Evolutionary conservation across 805 yeast genomes (phyloP).

Genomic region (Scheffersomyces spartinae): DNA sequence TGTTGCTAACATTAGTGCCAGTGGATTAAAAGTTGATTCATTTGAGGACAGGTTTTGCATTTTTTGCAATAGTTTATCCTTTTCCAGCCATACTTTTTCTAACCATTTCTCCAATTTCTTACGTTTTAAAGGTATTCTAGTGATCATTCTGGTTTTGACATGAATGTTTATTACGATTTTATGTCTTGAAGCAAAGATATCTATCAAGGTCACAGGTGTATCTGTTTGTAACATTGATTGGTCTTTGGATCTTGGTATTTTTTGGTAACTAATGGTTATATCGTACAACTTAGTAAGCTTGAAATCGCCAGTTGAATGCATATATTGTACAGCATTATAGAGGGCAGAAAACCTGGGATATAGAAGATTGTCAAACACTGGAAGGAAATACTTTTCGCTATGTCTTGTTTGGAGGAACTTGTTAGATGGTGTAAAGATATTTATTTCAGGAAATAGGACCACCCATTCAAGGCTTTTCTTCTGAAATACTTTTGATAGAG

Average conservation of each 20-base stretch:
- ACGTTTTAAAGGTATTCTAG: constrained; percentile 40
- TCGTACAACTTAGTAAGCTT: constrained; percentile 41
- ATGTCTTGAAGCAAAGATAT: constrained; percentile 15
- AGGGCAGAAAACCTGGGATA: constrained; percentile 70
- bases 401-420: constrained; percentile 40
- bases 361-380: constrained; percentile 45
- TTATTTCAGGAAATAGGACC: constrained; percentile 78
- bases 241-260: constrained; percentile 1
- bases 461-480: constrained; percentile 46
- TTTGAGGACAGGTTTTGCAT: no score
- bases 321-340: constrained; percentile 34
- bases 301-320: constrained; percentile 18
- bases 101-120: constrained; percentile 61
- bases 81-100: constrained; percentile 60
- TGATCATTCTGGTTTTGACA: constrained; percentile 33
- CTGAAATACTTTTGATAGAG: constrained; percentile 23
- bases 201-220: constrained; percentile 26
- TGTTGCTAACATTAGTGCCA: no score
- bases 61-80: constrained; percentile 35
- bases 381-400: constrained; percentile 47
- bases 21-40: no score
- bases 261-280: constrained; percentile 36
- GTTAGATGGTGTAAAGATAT: constrained; percentile 44
- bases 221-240: constrained; percentile 5
- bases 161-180: constrained; percentile 28